Evolutionary conservation across 495 filamentous ascomycete species (phyloP), one percentile per base, ranked within the genome.

Genomic region (Penicillium cinerascens): DNA sequence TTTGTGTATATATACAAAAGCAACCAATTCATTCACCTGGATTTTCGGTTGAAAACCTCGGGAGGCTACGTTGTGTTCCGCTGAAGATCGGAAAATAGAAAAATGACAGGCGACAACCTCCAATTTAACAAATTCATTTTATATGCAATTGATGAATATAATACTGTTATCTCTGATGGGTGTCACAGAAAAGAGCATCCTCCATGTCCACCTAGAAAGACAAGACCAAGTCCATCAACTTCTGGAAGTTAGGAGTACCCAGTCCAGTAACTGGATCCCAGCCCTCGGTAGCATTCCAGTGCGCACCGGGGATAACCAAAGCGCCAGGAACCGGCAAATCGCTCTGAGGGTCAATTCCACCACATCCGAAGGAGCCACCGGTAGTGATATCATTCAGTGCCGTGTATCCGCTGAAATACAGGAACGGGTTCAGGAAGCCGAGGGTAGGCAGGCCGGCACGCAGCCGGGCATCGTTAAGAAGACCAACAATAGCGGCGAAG

Each of bases 361-460:
- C 58, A 49, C 68, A 71, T 17, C 68, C 68, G 23, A 56, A 56
- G 0, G 64, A 66, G 33, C 33, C 33, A n/a, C 68, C 68, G 6
- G 26, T 52, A 6, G 60, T 63, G 23, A 71, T 70, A 42, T 71
- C 68, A 33, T 68, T 71, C 39, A 71, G 52, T 0, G 55, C 68
- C 27, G 49, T 51, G 52, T 45, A 55, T 13, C 65, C 67, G 40
- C 29, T 3, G 0, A 49, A 51, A 41, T 81, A 81, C 44, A 81
- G 49, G 65, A 68, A 77, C 0, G 79, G 79, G 59, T 83, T 83
- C 41, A 80, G 52, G 67, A 82, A 82, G 16, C 80, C 80, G 1
- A 83, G 63, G 1, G 69, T 52, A 4, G 74, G 63, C 55, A 75
- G 72, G 20, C 76, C 73, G 11, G 69, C 70, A 3, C 65, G 59